Evolutionary conservation across 2,329 filamentous ascomycete species (phyloP).

Genomic region (Xylariaceae sp.): DNA sequence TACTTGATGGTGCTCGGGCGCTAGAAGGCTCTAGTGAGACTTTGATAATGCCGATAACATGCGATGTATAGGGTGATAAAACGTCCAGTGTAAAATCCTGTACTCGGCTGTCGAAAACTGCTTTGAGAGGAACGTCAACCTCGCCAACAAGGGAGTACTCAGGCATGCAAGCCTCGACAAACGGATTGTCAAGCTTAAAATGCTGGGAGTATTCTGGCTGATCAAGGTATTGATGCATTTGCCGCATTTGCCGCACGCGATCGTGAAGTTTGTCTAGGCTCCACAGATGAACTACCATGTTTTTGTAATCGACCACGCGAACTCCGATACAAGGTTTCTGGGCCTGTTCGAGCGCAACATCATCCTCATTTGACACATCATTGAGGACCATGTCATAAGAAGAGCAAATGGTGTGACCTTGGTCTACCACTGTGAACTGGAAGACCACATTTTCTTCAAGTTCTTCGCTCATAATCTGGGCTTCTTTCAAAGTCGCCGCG

Average conservation of each 20-base stretch:
- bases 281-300: constrained; percentile 88
- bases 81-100: constrained; percentile 94
- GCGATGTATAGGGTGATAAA: constrained; percentile 88
- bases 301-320: constrained; percentile 88
- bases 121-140: constrained; percentile 86
- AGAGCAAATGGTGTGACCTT: constrained; percentile 86
- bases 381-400: constrained; percentile 97
- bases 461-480: constrained; percentile 96
- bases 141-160: constrained; percentile 93
- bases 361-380: constrained; percentile 84
- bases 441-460: constrained; percentile 93
- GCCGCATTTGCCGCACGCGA: constrained; percentile 88
- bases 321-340: constrained; percentile 90
- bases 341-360: constrained; percentile 78
- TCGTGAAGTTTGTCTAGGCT: constrained; percentile 90
- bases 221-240: constrained; percentile 96
- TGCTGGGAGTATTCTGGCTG: constrained; percentile 94
- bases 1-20: constrained; percentile 88
- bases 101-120: constrained; percentile 92
- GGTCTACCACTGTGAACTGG: constrained; percentile 90
- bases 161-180: constrained; percentile 88
- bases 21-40: constrained; percentile 92
- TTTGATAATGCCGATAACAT: constrained; percentile 87
- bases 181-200: constrained; percentile 90
- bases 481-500: constrained; percentile 88